Evolutionary conservation across 768 basidiomycete genomes (phyloP), one percentile per base, ranked within the genome.

Genomic region (Chalciporus chontae): DNA sequence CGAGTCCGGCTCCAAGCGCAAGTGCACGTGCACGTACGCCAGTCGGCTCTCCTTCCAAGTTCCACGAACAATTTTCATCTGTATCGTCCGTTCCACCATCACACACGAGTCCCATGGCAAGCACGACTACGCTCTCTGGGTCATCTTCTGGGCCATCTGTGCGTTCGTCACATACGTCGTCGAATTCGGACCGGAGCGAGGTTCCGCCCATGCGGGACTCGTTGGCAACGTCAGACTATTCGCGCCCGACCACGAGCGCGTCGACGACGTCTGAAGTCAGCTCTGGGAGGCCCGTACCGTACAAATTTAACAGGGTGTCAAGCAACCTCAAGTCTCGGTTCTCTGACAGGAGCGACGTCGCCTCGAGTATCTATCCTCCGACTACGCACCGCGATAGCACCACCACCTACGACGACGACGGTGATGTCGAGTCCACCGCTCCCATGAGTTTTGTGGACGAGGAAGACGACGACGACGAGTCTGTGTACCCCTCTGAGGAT

Each of bases 11-110:
- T 1, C 40, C 45, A 8, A 46, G 27, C 36, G 23, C 40, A 6
- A 46, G 27, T 39, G 23, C 40, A 6, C 50, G 39, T 3, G 40
- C 52, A 27, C 53, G 54, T 8, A 59, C 58, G 5, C 56, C 58
- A 2, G 23, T 58, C 3, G 42, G 26, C 17, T 17, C 51, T 5
- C 41, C 51, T 27, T 68, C 66, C 5, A 67, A 69, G 42, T 67
- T 69, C 56, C 66, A 68, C 36, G 68, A 67, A 18, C 68, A 69
- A 34, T 50, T 67, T 39, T 63, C 66, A 17, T 67, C 66, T 1
- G 50, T 66, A 5, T 66, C 66, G 3, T 65, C 59, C 2, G 44
- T 59, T 24, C 54, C 64, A 0, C 18, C 45, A 15, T 57, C 63
- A 18, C 51, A 60, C 17, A 45, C 50, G 45, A 57, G 55, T 43